phyloP scores from a whole-genome alignment of 2,329 filamentous ascomycete genomes.

The Colletotrichum plurivorum region DNA sequence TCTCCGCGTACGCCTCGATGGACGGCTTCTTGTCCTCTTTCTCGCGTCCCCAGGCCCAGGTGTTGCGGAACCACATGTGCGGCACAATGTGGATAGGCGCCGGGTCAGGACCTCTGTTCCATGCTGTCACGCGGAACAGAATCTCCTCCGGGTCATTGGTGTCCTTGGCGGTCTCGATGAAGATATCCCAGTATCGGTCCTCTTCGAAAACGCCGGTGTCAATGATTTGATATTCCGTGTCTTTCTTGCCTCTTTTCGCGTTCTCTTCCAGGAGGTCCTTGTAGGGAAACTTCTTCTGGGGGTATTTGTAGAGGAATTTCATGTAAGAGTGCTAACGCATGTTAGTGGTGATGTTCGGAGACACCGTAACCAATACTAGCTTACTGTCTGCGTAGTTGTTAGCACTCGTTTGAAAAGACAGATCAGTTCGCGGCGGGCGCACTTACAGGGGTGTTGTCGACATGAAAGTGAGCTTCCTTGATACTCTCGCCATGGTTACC shows the following conservation, averaged over 20 bases:
- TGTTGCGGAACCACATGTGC: conserved; percentile 97
- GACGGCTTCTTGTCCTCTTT: conserved; percentile 81
- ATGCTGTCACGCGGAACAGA: conserved; percentile 93
- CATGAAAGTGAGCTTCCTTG: conserved; percentile 96
- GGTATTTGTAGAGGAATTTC: conserved; percentile 99
- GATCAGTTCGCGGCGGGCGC: not conserved
- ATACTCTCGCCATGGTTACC: conserved; percentile 97
- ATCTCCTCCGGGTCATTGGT: conserved; percentile 92
- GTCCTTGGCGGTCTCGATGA: conserved; percentile 97
- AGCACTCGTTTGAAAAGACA: not conserved
- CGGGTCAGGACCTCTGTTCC: conserved; percentile 92
- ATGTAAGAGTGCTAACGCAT: conserved; percentile 86
- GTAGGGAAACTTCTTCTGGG: conserved; percentile 92
- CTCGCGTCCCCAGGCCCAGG: conserved; percentile 94
- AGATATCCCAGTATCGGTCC: conserved; percentile 95
- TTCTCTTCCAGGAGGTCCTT: conserved; percentile 90
- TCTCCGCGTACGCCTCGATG: conserved; percentile 76
- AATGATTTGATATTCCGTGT: conserved; percentile 91
- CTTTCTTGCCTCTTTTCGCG: conserved; percentile 79
- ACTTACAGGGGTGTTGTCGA: conserved; percentile 88
- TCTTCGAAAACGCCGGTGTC: conserved; percentile 93
- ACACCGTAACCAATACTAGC: conserved; percentile 50
- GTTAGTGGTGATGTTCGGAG: no score
- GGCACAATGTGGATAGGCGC: conserved; percentile 94
- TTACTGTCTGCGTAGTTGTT: conserved; percentile 39